Evolutionary conservation across 192 early-diverging fungal genomes (phyloP), one percentile per base, ranked within the genome.

Genomic region (Backusella tuberculispora): DNA sequence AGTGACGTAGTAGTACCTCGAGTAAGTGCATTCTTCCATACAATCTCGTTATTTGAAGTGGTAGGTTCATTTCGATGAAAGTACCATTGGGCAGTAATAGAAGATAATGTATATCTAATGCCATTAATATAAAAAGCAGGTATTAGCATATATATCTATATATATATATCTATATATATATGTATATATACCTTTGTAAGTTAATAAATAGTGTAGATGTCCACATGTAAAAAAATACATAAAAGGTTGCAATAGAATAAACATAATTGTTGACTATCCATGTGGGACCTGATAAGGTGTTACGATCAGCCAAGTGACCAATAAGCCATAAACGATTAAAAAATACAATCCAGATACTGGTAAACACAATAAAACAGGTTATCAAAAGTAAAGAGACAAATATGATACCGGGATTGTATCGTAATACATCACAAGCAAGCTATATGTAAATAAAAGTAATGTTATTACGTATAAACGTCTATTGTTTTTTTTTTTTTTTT

Each of bases 41-140:
- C 69, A 40, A 85, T 81, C 9, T 85, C 80, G 68, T 14, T 48
- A 47, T 74, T 12, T 17, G 47, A 56, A 14, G 60, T 72, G 4
- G 66, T 64, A 24, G 74, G 48, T 21, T 77, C 37, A 50, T 74
- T 64, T 56, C 74, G 45, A 67, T 91, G 86, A 68, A 95, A 95
- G 76, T 93, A 95, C 93, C 93, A 95, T 79, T 94, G 85, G 4
- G 91, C 91, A 12, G 92, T 91, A 9, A 92, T 88, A 8, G 89
- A 88, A 8, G 91, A 82, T 63, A 95, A 80, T 6, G 86, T 86
- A 19, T 89, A 85, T 78, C 89, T 86, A 75, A 24, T 19, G 2
- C 29, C 29, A 69, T 38, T 21, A 42, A n/a, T 24, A 15, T 63
- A 70, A 53, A 24, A 72, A 13, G 2, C 15, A 48, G 26, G 1